phyloP scores from a whole-genome alignment of 2,329 filamentous ascomycete species.

The Trichophyton benhamiae region DNA sequence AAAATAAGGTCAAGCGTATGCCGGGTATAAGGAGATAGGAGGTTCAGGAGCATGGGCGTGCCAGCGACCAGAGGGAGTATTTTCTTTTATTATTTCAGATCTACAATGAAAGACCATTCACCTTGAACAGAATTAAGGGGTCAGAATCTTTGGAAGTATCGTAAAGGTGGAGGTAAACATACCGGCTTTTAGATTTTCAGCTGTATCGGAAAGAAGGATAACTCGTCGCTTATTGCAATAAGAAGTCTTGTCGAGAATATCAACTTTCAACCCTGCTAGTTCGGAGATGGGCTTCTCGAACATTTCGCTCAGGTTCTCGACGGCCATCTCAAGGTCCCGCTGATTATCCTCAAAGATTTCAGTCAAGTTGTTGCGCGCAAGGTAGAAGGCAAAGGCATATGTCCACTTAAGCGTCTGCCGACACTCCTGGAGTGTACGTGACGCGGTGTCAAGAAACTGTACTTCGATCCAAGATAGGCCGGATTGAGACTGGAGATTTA shows the following conservation, averaged over 20 bases:
- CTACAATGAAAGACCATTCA: conserved; percentile 36
- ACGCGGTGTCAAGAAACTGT: conserved; percentile 87
- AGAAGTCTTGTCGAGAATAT: conserved; percentile 96
- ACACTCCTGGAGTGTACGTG: conserved; percentile 85
- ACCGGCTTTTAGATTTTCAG: conserved; percentile 82
- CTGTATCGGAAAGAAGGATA: conserved; percentile 83
- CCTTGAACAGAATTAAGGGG: conserved; percentile 18
- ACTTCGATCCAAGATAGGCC: conserved; percentile 99
- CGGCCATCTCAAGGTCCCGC: conserved; percentile 92
- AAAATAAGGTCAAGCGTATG: neutral
- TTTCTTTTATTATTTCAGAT: conserved; percentile 10
- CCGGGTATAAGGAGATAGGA: neutral
- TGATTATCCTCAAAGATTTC: conserved; percentile 99
- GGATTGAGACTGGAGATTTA: conserved; percentile 80
- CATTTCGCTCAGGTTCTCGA: conserved; percentile 96
- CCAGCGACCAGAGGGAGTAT: neutral
- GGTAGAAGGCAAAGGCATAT: conserved; percentile 95
- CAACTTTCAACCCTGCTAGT: conserved; percentile 75
- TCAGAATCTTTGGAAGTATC: neutral
- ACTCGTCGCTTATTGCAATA: conserved; percentile 90
- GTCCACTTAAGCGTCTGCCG: conserved; percentile 99
- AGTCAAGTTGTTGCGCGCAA: conserved; percentile 88
- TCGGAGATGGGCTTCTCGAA: conserved; percentile 94
- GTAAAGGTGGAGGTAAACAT: conserved; percentile 26
- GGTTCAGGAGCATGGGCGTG: neutral